phyloP scores from a whole-genome alignment of 768 basidiomycete genomes.

The Suillus brevipes region DNA sequence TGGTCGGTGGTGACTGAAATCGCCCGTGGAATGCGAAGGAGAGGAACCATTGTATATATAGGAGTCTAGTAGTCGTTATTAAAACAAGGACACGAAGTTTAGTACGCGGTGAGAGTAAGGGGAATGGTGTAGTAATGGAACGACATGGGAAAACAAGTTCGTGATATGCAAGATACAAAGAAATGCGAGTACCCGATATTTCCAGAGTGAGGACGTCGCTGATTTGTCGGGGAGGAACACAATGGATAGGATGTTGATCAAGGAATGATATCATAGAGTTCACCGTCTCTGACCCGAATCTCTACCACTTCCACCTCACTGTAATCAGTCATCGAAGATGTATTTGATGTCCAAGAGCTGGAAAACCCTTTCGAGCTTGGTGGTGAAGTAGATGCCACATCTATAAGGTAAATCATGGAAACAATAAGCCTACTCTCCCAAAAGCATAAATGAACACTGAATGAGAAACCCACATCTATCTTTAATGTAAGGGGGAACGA shows the following conservation, averaged over 20 bases:
- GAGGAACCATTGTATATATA: not conserved
- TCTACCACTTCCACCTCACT: conserved; percentile 82
- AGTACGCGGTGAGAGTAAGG: conserved; percentile 7
- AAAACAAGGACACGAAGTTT: conserved; percentile 5
- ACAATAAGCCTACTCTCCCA: conserved; percentile 11
- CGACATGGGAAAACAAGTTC: conserved; percentile 11
- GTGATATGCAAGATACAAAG: conserved; percentile 9
- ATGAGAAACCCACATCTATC: conserved; percentile 71
- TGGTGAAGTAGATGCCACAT: conserved; percentile 82
- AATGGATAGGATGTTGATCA: conserved; percentile 19
- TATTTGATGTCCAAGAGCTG: conserved; percentile 66
- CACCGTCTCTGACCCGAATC: conserved; percentile 79
- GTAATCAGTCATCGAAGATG: conserved; percentile 68
- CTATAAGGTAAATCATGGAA: conserved; percentile 36
- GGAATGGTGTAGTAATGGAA: not conserved
- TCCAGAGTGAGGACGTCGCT: not conserved
- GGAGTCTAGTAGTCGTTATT: conserved; percentile 3
- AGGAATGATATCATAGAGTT: conserved; percentile 76
- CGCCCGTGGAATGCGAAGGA: conserved; percentile 7
- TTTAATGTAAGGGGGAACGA: conserved; percentile 87
- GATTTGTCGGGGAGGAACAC: not conserved
- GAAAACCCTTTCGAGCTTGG: conserved; percentile 68
- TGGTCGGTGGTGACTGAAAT: conserved; percentile 28
- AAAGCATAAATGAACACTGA: conserved; percentile 20
- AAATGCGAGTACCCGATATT: conserved; percentile 3